These are phyloP conservation scores for Massariosphaeria phaeospora DNA, from an alignment of 495 filamentous ascomycete genomes.

Conservation along the genomic window DNA sequence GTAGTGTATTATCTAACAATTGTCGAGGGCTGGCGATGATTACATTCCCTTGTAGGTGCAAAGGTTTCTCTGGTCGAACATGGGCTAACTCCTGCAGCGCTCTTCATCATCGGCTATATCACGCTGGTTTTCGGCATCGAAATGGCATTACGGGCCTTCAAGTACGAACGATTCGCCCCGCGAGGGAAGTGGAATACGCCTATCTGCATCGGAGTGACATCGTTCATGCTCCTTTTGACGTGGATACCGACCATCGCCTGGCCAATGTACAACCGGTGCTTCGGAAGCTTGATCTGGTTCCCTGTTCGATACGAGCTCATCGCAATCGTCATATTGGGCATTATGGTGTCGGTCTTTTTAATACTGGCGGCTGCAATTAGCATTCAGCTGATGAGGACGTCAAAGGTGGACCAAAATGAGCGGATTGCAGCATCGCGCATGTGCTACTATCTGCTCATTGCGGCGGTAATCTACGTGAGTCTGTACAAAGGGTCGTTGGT, in stretches of 20 bases:
- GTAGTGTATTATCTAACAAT: slow-evolving; percentile 25
- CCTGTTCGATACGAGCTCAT: slow-evolving; percentile 28
- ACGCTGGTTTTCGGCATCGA: slow-evolving; percentile 33
- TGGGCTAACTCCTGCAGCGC: slow-evolving; percentile 14
- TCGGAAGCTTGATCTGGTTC: slow-evolving; percentile 32
- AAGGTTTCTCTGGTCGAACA: background rate
- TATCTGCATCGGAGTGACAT: slow-evolving; percentile 26
- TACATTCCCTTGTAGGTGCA: slow-evolving; percentile 29
- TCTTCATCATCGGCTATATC: slow-evolving; percentile 32
- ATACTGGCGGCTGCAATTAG: slow-evolving; percentile 27
- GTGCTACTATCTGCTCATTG: slow-evolving; percentile 32
- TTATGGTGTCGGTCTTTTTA: slow-evolving; percentile 23
- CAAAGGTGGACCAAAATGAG: slow-evolving; percentile 32
- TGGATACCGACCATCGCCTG: slow-evolving; percentile 31
- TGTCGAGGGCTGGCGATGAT: slow-evolving; percentile 30
- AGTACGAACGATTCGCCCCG: slow-evolving; percentile 27
- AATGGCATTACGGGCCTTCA: slow-evolving; percentile 23
- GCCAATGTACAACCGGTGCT: slow-evolving; percentile 25
- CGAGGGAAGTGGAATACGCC: slow-evolving; percentile 31
- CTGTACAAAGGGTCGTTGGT: background rate
- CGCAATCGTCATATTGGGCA: slow-evolving; percentile 17
- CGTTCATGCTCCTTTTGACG: slow-evolving; percentile 22
- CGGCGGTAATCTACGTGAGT: slow-evolving; percentile 30
- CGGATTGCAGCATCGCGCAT: slow-evolving; percentile 35
- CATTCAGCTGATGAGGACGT: slow-evolving; percentile 31